These are phyloP conservation scores for Oxalis stricta DNA, from an alignment of 441 rosid genomes.

Conservation along the genomic window DNA sequence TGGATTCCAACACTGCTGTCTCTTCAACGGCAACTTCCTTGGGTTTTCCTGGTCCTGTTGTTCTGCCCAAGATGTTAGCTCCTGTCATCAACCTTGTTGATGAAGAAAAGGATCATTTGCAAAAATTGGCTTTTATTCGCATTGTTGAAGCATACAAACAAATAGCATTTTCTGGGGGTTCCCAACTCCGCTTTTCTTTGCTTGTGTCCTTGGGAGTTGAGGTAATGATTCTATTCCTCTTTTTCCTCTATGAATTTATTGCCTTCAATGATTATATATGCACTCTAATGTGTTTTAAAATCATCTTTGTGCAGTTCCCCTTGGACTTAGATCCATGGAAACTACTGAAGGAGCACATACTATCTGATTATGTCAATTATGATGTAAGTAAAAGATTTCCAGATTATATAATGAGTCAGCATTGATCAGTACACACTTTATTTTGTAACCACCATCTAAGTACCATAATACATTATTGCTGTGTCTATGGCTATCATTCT, in stretches of 20 bases:
- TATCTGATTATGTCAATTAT: slow-evolving; percentile 65
- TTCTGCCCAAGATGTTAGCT: slow-evolving; percentile 86
- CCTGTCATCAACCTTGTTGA: slow-evolving; percentile 75
- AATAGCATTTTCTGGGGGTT: slow-evolving; percentile 72
- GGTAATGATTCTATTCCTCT: slow-evolving; percentile 33
- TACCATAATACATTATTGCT: no score
- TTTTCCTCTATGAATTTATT: slow-evolving; percentile 2
- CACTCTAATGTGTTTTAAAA: slow-evolving; percentile 3
- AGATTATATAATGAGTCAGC: slow-evolving; percentile 5
- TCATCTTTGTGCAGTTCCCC: slow-evolving; percentile 50
- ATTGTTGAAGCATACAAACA: slow-evolving; percentile 83
- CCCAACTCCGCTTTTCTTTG: slow-evolving; percentile 68
- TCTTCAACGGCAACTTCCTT: slow-evolving; percentile 57
- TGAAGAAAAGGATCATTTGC: slow-evolving; percentile 77
- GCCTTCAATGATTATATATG: slow-evolving; percentile 10
- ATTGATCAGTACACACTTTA: no score
- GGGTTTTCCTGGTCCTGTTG: slow-evolving; percentile 32
- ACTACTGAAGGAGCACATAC: slow-evolving; percentile 63
- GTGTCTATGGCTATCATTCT: no score
- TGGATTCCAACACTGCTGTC: slow-evolving; percentile 36
- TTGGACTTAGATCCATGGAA: slow-evolving; percentile 86
- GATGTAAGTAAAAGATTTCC: slow-evolving; percentile 41
- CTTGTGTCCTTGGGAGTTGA: slow-evolving; percentile 83
- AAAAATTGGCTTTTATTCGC: slow-evolving; percentile 53
- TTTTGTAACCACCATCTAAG: no score